phyloP scores from a whole-genome alignment of 2,329 filamentous ascomycete species.

The Colletotrichum gloeosporioides region DNA sequence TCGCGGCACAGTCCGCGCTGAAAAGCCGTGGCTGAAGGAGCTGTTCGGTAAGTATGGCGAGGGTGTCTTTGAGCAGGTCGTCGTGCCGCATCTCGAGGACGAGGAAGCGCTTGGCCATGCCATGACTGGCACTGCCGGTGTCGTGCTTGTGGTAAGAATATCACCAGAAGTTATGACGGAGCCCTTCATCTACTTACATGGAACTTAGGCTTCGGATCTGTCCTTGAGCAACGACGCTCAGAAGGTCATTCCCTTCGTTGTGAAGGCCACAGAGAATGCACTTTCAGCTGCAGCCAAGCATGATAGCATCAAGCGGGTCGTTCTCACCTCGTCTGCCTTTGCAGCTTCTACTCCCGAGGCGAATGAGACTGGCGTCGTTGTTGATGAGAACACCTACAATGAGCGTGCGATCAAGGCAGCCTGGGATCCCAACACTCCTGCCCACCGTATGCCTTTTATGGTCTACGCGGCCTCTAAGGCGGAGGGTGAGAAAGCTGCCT shows the following conservation, averaged over 20 bases:
- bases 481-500: slow-evolving; percentile 39
- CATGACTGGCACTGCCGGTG: slow-evolving; percentile 26
- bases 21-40: slow-evolving; percentile 34
- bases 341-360: slow-evolving; percentile 25
- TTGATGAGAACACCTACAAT: slow-evolving; percentile 38
- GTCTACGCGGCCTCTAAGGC: slow-evolving; percentile 45
- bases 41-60: slow-evolving; percentile 37
- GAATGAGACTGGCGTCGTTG: slow-evolving; percentile 7
- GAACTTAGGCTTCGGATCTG: slow-evolving; percentile 36
- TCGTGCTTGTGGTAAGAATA: background rate
- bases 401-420: slow-evolving; percentile 36
- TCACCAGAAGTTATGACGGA: slow-evolving; percentile 5
- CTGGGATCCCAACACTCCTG: slow-evolving; percentile 42
- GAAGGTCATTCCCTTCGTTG: slow-evolving; percentile 37
- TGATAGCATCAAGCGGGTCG: slow-evolving; percentile 41
- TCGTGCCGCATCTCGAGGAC: slow-evolving; percentile 36
- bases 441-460: slow-evolving; percentile 19
- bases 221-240: slow-evolving; percentile 39
- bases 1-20: slow-evolving; percentile 45
- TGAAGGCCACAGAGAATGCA: slow-evolving; percentile 31
- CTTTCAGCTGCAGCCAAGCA: slow-evolving; percentile 38
- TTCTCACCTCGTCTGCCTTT: slow-evolving; percentile 42
- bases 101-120: slow-evolving; percentile 29
- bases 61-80: slow-evolving; percentile 34
- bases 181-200: slow-evolving; percentile 13